phyloP scores from a whole-genome alignment of 257 asterid genomes.

The Catharanthus roseus region DNA sequence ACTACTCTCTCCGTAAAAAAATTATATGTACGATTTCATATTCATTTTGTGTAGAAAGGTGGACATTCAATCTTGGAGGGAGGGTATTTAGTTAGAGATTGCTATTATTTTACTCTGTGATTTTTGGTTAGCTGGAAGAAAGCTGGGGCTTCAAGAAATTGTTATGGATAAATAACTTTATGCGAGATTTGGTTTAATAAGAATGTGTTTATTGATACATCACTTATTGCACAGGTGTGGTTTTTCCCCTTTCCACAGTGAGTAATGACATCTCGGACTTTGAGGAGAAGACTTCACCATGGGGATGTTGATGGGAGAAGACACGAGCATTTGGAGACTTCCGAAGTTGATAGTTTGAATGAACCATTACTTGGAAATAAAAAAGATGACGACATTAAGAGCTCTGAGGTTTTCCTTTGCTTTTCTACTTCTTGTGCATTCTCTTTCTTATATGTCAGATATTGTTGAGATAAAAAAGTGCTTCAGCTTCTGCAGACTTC shows the following conservation, averaged over 20 bases:
- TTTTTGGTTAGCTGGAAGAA: too few species aligned
- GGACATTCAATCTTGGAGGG: too few species aligned
- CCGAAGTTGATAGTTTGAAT: conserved; percentile 47
- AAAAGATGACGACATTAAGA: conserved; percentile 24
- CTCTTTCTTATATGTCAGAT: not conserved
- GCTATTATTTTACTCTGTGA: not conserved
- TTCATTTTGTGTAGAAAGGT: too few species aligned
- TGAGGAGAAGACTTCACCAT: conserved; percentile 81
- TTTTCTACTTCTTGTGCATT: not conserved
- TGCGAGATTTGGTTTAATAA: not conserved
- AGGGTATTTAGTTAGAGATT: not conserved
- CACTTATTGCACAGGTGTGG: not conserved
- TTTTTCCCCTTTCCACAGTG: not conserved
- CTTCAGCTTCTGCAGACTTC: not conserved
- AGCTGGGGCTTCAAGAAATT: not conserved
- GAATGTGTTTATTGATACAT: not conserved
- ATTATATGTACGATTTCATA: too few species aligned
- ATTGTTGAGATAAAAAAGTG: not conserved
- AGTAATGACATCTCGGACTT: conserved; percentile 59
- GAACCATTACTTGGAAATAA: conserved; percentile 73
- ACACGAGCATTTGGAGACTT: conserved; percentile 39
- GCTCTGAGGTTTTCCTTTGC: conserved; percentile 40
- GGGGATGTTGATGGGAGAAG: conserved; percentile 70
- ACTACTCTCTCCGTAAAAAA: too few species aligned
- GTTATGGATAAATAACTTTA: not conserved